Conservation (phyloP, 805 yeast species). For the Peterozyma xylosa region DNA sequence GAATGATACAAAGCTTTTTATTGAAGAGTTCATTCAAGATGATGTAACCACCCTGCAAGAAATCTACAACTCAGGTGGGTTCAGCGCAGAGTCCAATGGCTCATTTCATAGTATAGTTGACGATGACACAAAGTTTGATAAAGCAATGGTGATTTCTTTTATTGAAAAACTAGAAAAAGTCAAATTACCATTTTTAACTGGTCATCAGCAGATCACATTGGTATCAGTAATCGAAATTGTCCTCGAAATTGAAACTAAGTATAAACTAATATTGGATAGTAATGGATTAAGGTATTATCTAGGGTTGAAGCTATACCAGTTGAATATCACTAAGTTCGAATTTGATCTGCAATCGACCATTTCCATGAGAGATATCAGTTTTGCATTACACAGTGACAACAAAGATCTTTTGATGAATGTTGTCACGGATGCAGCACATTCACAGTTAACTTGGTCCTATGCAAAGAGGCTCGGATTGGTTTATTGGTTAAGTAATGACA, state of each 20-base stretch:
- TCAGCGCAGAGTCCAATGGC: background rate
- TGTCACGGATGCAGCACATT: constrained; percentile 33
- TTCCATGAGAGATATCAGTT: constrained; percentile 73
- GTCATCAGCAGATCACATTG: constrained; percentile 87
- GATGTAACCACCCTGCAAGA: constrained; percentile 19
- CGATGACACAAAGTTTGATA: background rate
- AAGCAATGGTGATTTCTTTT: constrained; percentile 22
- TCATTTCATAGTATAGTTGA: background rate
- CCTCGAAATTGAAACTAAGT: constrained; percentile 40
- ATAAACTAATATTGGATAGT: constrained; percentile 38
- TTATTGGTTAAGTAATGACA: constrained; percentile 56
- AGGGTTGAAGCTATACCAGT: constrained; percentile 61
- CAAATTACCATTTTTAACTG: constrained; percentile 72
- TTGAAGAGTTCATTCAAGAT: constrained; percentile 2
- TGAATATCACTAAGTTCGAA: constrained; percentile 23
- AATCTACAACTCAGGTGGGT: constrained; percentile 2
- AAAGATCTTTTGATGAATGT: constrained; percentile 56
- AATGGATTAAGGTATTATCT: constrained; percentile 68
- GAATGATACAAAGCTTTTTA: constrained; percentile 1
- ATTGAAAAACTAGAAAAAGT: constrained; percentile 53
- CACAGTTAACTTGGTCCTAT: constrained; percentile 50
- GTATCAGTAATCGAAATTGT: constrained; percentile 62
- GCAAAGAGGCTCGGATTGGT: constrained; percentile 57
- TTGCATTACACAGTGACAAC: constrained; percentile 83
- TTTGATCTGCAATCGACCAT: constrained; percentile 24